Evolutionary conservation across 306 rosid species (phyloP).

Genomic region (Ceratonia siliqua): DNA sequence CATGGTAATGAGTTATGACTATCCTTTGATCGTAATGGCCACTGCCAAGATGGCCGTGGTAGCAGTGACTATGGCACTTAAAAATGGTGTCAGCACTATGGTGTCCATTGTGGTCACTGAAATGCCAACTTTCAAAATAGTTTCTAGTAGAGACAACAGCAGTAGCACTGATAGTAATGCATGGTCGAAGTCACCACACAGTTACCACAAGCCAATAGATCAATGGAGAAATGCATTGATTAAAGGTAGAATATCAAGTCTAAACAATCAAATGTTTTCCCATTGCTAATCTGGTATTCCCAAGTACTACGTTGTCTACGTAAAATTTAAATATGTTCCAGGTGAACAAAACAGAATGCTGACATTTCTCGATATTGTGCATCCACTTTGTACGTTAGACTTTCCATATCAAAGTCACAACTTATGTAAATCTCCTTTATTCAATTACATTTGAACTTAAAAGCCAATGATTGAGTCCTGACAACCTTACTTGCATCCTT

Average conservation of each 20-base stretch:
- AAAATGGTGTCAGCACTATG: background rate
- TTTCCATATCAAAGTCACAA: conserved; percentile 11
- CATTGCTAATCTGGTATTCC: background rate
- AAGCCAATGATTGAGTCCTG: background rate
- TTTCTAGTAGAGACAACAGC: background rate
- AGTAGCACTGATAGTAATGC: background rate
- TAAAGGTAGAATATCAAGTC: background rate
- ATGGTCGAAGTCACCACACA: background rate
- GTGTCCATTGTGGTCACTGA: background rate
- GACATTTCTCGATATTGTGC: background rate
- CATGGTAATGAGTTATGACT: background rate
- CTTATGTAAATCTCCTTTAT: background rate
- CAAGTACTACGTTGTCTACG: background rate
- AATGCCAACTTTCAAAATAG: background rate
- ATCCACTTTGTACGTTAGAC: background rate
- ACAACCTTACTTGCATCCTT: background rate
- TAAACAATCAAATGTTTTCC: background rate
- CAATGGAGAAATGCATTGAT: background rate
- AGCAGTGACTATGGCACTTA: background rate
- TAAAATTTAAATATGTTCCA: background rate
- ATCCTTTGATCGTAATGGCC: too few species aligned
- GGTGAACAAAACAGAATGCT: too few species aligned
- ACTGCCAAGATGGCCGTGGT: background rate
- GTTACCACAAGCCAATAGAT: background rate
- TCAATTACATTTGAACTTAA: background rate